Evolutionary conservation across 2,329 filamentous ascomycete genomes (phyloP), one percentile per base, ranked within the genome.

Genomic region (Beauveria brongniartii): DNA sequence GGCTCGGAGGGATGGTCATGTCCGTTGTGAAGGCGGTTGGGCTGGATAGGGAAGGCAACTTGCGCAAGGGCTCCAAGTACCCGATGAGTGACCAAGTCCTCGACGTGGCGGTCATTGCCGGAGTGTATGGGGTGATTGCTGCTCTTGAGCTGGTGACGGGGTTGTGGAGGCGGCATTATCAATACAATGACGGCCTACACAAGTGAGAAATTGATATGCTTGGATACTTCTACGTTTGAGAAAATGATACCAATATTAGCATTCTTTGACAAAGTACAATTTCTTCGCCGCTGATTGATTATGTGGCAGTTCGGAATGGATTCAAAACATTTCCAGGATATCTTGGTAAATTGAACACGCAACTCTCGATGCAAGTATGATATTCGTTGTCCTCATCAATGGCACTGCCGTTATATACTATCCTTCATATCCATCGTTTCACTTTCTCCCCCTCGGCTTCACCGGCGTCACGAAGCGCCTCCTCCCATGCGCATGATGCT

Each of bases 41-140:
- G n/a, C 43, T 61, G 44, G 34, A 51, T 5, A 18, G 20, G 18
- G 59, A 61, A 20, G 43, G 30, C 14, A 22, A 34, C 37, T 8
- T 12, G 24, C 59, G 59, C 37, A 61, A 34, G 52, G 52, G 34
- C 22, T 61, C 59, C 22, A 56, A 55, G 28, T 61, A 61, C 24
- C 59, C 59, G 24, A 56, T 61, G 51, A 51, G 51, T 16, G 59
- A 61, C n/a, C 59, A 61, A 37, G 40, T 61, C 3, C 51, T 56
- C 16, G 59, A 61, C 24, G 59, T 61, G 22, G 53, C 44, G 2
- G 59, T 61, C 16, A 56, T 61, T 50, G 59, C 59, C 3, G 59
- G 59, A 5, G 59, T 61, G 34, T 61, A 61, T 34, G 52, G 34
- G 10, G 59, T 52, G 12, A 34, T 61, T 37, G 46, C 46, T 1